Conservation (phyloP, 2,329 filamentous ascomycete genomes). For the Alternaria triticimaculans region DNA sequence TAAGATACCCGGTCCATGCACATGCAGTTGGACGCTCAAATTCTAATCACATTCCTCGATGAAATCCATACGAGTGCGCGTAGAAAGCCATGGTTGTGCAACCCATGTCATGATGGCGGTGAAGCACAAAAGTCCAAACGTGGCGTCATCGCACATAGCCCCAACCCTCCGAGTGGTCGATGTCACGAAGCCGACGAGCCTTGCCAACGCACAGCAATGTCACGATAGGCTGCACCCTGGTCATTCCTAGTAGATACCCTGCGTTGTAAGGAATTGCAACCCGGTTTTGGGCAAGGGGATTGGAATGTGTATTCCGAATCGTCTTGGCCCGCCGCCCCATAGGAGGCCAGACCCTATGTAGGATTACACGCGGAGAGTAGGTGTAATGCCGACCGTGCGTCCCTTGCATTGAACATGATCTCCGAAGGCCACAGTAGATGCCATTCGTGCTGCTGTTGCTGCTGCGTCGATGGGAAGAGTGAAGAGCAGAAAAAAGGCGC, state of each 20-base stretch:
- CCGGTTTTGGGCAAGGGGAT: not conserved
- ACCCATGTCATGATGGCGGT: slow-evolving; percentile 22
- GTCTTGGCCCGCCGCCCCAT: not conserved
- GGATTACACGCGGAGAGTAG: not conserved
- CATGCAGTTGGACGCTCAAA: not conserved
- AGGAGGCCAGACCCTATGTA: not conserved
- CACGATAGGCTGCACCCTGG: slow-evolving; percentile 18
- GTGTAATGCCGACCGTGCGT: not conserved
- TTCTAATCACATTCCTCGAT: not conserved
- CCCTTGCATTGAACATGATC: slow-evolving; percentile 22
- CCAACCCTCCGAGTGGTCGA: slow-evolving; percentile 9
- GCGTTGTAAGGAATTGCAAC: slow-evolving; percentile 1
- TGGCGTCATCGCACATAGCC: slow-evolving; percentile 24
- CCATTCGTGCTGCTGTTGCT: not conserved
- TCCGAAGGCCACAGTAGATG: slow-evolving; percentile 12
- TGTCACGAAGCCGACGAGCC: slow-evolving; percentile 9
- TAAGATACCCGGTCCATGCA: slow-evolving; percentile 6
- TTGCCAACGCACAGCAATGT: slow-evolving; percentile 23
- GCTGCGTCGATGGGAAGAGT: not conserved
- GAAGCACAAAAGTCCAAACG: slow-evolving; percentile 14
- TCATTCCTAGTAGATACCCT: slow-evolving; percentile 7
- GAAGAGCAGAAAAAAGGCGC: not conserved
- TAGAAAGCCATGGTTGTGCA: slow-evolving; percentile 3
- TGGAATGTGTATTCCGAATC: not conserved
- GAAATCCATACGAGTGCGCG: not conserved